Percentiles rank a stretch among this genome's conserved stretches.
These are phyloP conservation scores for Geopyxis carbonaria DNA, from an alignment of 495 filamentous ascomycete species.

Conservation along the genomic window DNA sequence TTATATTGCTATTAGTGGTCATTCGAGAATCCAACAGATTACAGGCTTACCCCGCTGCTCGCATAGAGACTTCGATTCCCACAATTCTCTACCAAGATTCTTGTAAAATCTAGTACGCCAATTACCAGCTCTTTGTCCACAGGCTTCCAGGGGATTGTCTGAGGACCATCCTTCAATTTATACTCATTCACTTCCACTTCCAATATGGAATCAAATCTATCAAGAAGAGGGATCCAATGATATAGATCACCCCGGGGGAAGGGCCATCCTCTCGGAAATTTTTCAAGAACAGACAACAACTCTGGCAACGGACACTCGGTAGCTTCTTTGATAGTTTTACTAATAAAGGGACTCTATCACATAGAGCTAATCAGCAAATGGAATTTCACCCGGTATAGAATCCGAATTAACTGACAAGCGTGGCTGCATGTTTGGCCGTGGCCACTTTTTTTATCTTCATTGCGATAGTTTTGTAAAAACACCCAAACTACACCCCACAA, in stretches of 20 bases:
- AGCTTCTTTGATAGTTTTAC: slow-evolving; percentile 54
- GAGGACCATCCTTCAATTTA: slow-evolving; percentile 60
- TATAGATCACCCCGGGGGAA: slow-evolving; percentile 96
- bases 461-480: slow-evolving; percentile 47
- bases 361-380: slow-evolving; percentile 18
- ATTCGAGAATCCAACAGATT: background rate
- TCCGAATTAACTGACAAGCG: slow-evolving; percentile 46
- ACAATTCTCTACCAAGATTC: slow-evolving; percentile 77
- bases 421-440: slow-evolving; percentile 81
- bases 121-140: slow-evolving; percentile 46
- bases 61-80: slow-evolving; percentile 92
- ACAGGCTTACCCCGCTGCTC: slow-evolving; percentile 43
- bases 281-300: slow-evolving; percentile 56
- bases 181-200: slow-evolving; percentile 70
- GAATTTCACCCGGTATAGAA: background rate
- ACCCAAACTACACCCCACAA: too few relatives aligned
- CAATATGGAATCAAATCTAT: slow-evolving; percentile 81
- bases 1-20: slow-evolving; percentile 11
- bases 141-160: slow-evolving; percentile 37
- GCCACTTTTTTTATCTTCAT: slow-evolving; percentile 95
- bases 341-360: slow-evolving; percentile 71
- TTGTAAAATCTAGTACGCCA: slow-evolving; percentile 64
- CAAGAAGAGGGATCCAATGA: slow-evolving; percentile 90
- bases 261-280: slow-evolving; percentile 77
- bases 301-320: slow-evolving; percentile 53